Evolutionary conservation across 768 basidiomycete genomes (phyloP), one percentile per base, ranked within the genome.

Genomic region (Mycena epipterygia): DNA sequence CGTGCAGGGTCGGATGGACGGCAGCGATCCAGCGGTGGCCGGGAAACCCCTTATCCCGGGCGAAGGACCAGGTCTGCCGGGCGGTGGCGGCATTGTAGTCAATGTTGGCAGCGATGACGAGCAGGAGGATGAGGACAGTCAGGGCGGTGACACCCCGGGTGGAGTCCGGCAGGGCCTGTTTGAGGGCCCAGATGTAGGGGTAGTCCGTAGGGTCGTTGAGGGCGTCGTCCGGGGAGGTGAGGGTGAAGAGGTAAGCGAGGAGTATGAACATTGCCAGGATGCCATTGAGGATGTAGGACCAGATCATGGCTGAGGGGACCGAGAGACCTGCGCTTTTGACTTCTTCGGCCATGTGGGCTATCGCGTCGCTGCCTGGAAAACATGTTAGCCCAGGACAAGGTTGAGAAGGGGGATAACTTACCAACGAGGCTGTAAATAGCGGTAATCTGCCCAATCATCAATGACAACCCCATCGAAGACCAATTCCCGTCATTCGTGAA

Each of bases 371-470:
- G 52, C 63, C 63, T 64, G 39, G 52, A 44, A 55, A 64, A 64
- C 62, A 55, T 55, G 52, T 64, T 64, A 53, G 39, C 63, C 62
- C 52, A 64, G 63, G 52, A 64, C 51, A 64, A 64, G 63, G 63
- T 44, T 64, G 63, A 64, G 63, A 44, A 44, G 41, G 25, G 52
- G 52, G 51, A 64, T 55, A 64, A 64, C 63, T 33, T 53, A 55
- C 63, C 63, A 55, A 64, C 63, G 63, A 64, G 63, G 63, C 63
- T 64, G 63, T 64, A 64, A 64, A 55, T 64, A 55, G 63, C 63
- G 55, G 63, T 55, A 64, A 64, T 64, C 63, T 64, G 63, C 63
- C 63, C 63, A 64, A 64, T 44, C 63, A 64, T 64, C 63, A 64
- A 64, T 53, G 63, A 64, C 52, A 64, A 64, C 52, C 63, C 63